A percentile compares a stretch with the other conserved stretches of the same genome.
Conservation (phyloP, 78 protist genomes). For the Dictyostelium firmibasis region DNA sequence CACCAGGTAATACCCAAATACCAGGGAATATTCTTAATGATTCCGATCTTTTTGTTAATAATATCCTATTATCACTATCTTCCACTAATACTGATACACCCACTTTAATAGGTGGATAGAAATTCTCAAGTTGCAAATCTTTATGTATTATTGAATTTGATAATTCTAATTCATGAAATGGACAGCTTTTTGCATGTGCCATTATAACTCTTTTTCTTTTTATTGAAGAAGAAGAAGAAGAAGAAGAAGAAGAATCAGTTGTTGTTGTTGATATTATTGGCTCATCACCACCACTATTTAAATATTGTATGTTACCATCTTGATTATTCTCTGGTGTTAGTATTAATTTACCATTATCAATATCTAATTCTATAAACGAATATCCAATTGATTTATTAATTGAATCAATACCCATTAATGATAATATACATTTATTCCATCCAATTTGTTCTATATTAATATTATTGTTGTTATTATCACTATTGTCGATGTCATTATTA, state of each 20-base stretch:
- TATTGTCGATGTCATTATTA: background rate
- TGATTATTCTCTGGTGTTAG: background rate
- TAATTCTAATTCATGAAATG: conserved; percentile 21
- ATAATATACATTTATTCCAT: conserved; percentile 47
- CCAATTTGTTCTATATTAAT: background rate
- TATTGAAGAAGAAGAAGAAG: background rate
- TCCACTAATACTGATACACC: conserved; percentile 55
- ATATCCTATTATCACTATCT: conserved; percentile 24
- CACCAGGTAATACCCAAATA: conserved; percentile 76
- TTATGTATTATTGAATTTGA: conserved; percentile 49
- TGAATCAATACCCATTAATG: background rate
- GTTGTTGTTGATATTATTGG: background rate
- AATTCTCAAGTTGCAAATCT: conserved; percentile 3
- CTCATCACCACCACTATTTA: background rate
- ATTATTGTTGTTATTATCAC: background rate
- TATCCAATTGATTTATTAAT: background rate
- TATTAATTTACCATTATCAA: conserved; percentile 11
- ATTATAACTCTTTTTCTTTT: background rate
- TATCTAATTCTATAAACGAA: conserved; percentile 23
- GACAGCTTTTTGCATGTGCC: conserved; percentile 54
- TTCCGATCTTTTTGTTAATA: conserved; percentile 43
- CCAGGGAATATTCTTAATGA: conserved; percentile 53
- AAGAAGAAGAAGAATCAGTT: background rate
- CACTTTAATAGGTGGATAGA: conserved; percentile 18
- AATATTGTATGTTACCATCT: background rate